phyloP scores from a whole-genome alignment of 1,139 yeast genomes.

The Insectozyma bohioensis region DNA sequence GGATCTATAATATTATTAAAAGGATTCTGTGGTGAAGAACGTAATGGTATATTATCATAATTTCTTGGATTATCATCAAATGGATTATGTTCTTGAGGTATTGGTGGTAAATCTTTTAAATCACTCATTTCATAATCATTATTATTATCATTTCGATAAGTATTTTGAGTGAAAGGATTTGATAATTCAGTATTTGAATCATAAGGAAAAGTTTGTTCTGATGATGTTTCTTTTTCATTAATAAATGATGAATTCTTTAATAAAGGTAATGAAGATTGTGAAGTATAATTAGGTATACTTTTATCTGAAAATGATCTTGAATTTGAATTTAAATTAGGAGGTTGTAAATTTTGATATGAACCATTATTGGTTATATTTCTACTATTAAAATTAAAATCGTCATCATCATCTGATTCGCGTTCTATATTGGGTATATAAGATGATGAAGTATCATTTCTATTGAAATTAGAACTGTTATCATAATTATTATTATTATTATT shows the following conservation, averaged over 20 bases:
- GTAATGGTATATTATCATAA: slow-evolving; percentile 11
- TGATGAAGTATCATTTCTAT: too few species aligned
- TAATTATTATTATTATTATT: too few species aligned
- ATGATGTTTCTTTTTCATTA: too few species aligned
- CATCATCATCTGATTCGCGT: too few species aligned
- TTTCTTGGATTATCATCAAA: slow-evolving; percentile 8
- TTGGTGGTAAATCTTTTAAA: slow-evolving; percentile 13
- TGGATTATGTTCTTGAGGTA: slow-evolving; percentile 8
- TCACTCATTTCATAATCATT: slow-evolving; percentile 9
- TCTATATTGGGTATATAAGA: too few species aligned
- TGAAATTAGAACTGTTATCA: too few species aligned
- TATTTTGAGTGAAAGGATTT: not conserved
- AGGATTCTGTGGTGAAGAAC: slow-evolving; percentile 12
- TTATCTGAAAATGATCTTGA: slow-evolving; percentile 3
- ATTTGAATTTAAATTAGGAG: slow-evolving; percentile 1
- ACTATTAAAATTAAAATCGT: not conserved
- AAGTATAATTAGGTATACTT: slow-evolving; percentile 1
- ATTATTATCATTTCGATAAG: slow-evolving; percentile 1
- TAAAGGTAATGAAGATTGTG: slow-evolving; percentile 6
- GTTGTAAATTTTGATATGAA: not conserved
- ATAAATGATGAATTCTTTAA: slow-evolving; percentile 4
- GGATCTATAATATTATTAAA: slow-evolving; percentile 8
- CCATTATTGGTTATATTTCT: not conserved
- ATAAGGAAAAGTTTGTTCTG: not conserved
- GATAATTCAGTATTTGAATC: slow-evolving; percentile 2